Base-by-base conservation (phyloP, 2,329 filamentous ascomycete species). In the Cercospora berteroae region DNA sequence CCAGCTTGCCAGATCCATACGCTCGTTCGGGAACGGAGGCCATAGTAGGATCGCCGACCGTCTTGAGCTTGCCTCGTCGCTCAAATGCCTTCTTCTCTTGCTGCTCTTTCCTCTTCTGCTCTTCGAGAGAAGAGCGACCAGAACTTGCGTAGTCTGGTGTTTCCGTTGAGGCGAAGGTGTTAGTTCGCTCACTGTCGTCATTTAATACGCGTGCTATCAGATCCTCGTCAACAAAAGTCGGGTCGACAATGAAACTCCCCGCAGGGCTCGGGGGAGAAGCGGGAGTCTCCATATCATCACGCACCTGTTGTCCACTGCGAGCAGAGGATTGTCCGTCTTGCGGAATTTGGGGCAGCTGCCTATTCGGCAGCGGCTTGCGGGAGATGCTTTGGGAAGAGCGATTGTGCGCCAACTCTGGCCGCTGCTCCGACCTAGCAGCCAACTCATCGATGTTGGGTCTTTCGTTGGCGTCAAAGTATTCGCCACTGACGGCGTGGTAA, bases 61-160 rank as follows among this genome's bases (percentile, higher is more conserved):
- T 93, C 77, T 90, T 93, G 76, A 94, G 82, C 6, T 94, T 88
- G 59, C 94, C 94, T 70, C 91, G 90, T 69, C 94, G 86, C 16
- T 91, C 90, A 67, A 86, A 87, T 65, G 92, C 89, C 8, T 86
- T 79, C 61, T 48, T 42, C 36, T 64, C 23, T 0, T 85, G 68
- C 60, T 67, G 48, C 60, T 71, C 85, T 67, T 83, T 78, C 70
- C 82, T 79, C 66, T 62, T 60, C 1, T 82, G 81, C 48, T 83
- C 83, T 31, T 71, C 70, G 55, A 81, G 82, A 56, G 69, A 81
- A 76, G 66, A 79, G 79, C 67, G 78, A 74, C 70, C 73, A 23
- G 88, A 90, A 78, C 91, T 95, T 6, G 91, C 90, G 79, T 94
- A 94, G 76, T 94, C 91, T 0, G 91, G 91, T 27, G 89, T 90